phyloP scores from a whole-genome alignment of 495 filamentous ascomycete genomes.

The Trypethelium eluteriae region DNA sequence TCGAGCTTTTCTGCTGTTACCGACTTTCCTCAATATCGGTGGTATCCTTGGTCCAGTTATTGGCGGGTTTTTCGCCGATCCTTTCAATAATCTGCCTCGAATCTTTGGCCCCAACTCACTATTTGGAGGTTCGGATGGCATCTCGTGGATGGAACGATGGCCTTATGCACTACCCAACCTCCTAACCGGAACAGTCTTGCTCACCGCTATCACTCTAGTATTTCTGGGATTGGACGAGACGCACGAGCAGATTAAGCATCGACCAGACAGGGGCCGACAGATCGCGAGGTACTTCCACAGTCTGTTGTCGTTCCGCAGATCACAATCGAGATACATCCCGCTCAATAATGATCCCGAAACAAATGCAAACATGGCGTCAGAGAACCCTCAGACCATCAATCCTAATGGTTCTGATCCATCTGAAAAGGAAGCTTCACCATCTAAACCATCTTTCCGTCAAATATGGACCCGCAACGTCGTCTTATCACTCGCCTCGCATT shows the following conservation, averaged over 20 bases:
- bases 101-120: slow-evolving; percentile 54
- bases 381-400: background rate
- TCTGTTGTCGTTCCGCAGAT: background rate
- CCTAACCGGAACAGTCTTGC: slow-evolving; percentile 53
- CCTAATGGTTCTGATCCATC: background rate
- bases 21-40: slow-evolving; percentile 70
- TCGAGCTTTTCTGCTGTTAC: slow-evolving; percentile 69
- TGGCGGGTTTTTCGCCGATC: slow-evolving; percentile 66
- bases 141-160: slow-evolving; percentile 56
- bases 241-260: background rate
- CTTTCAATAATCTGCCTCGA: slow-evolving; percentile 50
- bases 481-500: slow-evolving; percentile 53
- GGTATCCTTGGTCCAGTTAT: slow-evolving; percentile 61
- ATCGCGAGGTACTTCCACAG: background rate
- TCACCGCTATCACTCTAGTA: slow-evolving; percentile 45
- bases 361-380: too few relatives aligned
- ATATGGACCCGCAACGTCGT: slow-evolving; percentile 57
- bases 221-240: slow-evolving; percentile 37
- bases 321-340: background rate
- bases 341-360: background rate
- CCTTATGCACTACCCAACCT: slow-evolving; percentile 69
- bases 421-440: slow-evolving; percentile 12
- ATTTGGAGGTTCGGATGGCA: slow-evolving; percentile 43
- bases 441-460: slow-evolving; percentile 51
- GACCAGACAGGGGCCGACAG: background rate